phyloP scores from a whole-genome alignment of 225 moss, liverwort and hornwort species.

The Sphagnum tenellum region DNA sequence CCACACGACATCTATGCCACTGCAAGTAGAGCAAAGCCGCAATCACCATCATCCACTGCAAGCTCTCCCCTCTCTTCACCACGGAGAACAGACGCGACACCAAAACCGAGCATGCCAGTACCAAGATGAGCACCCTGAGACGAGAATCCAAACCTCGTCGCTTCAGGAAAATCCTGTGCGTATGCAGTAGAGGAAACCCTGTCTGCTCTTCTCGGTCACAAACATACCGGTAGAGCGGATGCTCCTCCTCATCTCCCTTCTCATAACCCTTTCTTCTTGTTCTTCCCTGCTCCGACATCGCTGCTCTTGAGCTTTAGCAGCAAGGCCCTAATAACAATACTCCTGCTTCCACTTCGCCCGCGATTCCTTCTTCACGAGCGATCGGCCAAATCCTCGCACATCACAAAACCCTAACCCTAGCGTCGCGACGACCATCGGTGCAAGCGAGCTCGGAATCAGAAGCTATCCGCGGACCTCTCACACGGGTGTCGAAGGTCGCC shows the following conservation, averaged over 20 bases:
- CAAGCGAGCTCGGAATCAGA: too few species aligned
- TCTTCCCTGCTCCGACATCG: not conserved
- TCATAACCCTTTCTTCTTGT: not conserved
- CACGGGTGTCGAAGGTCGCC: too few species aligned
- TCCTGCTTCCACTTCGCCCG: too few species aligned
- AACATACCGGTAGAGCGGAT: constrained; percentile 36
- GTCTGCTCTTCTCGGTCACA: constrained; percentile 30
- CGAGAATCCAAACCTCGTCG: constrained; percentile 8
- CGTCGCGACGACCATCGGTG: too few species aligned
- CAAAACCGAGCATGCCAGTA: constrained; percentile 10
- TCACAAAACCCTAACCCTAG: too few species aligned
- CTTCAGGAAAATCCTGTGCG: constrained; percentile 44
- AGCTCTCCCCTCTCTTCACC: constrained; percentile 2
- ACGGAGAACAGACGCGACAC: constrained; percentile 9
- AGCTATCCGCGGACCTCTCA: too few species aligned
- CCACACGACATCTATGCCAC: constrained; percentile 36
- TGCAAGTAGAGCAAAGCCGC: constrained; percentile 10
- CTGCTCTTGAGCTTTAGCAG: too few species aligned
- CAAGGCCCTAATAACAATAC: too few species aligned
- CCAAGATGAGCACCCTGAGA: constrained; percentile 9
- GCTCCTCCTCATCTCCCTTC: constrained; percentile 4
- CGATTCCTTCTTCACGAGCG: too few species aligned
- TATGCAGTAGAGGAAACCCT: constrained; percentile 33
- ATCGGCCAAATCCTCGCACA: too few species aligned
- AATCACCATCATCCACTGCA: constrained; percentile 24